Evolutionary conservation across 1,139 yeast species (phyloP).

Genomic region (Taphrina communis): DNA sequence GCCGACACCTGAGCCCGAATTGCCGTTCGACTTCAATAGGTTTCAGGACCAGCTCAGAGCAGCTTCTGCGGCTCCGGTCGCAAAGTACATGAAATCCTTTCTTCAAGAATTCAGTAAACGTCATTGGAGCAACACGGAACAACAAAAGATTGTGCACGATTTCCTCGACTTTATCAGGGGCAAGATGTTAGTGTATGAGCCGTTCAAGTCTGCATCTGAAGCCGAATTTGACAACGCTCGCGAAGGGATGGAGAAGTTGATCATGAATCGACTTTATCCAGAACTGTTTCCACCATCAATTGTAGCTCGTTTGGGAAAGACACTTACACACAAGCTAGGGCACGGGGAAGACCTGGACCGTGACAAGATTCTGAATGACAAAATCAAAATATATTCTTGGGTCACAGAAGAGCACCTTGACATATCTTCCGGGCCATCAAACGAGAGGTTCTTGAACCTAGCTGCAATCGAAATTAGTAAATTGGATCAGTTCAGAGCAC

Average conservation of each 20-base stretch:
- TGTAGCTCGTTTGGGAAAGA: constrained; percentile 52
- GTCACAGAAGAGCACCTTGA: constrained; percentile 81
- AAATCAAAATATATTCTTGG: constrained; percentile 73
- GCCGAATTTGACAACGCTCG: constrained; percentile 72
- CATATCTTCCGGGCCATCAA: constrained; percentile 50
- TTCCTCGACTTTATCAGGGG: constrained; percentile 73
- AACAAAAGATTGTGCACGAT: constrained; percentile 73
- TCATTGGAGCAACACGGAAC: constrained; percentile 77
- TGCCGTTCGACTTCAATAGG: constrained; percentile 77
- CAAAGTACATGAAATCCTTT: constrained; percentile 72
- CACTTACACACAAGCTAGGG: constrained; percentile 48
- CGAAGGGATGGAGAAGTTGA: constrained; percentile 89
- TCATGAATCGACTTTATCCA: constrained; percentile 83
- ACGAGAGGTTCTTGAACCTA: constrained; percentile 65
- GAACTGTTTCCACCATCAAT: constrained; percentile 84
- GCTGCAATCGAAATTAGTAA: constrained; percentile 72
- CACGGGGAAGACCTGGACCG: constrained; percentile 67
- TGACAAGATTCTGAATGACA: constrained; percentile 64
- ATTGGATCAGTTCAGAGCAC: constrained; percentile 84
- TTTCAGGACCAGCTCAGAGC: constrained; percentile 75
- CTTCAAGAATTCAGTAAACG: constrained; percentile 74
- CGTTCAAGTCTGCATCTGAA: constrained; percentile 71
- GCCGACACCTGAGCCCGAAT: constrained; percentile 47
- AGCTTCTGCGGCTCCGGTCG: constrained; percentile 85
- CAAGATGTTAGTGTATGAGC: constrained; percentile 66